phyloP scores from a whole-genome alignment of 306 rosid species.

The Cucurbita moschata region DNA sequence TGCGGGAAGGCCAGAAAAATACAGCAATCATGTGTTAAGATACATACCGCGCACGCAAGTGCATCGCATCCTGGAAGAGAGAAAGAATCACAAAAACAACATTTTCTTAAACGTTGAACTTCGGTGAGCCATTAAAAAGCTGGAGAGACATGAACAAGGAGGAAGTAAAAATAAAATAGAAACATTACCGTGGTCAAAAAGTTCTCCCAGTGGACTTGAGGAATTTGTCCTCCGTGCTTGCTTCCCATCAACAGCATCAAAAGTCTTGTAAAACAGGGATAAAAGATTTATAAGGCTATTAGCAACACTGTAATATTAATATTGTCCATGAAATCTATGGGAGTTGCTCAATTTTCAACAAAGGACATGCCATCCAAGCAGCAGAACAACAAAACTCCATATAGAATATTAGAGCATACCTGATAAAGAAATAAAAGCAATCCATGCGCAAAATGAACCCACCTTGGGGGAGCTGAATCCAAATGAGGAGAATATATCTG shows the following conservation, averaged over 20 bases:
- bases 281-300: not conserved
- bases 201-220: constrained; percentile 93
- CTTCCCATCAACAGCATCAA: constrained; percentile 98
- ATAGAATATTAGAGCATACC: constrained; percentile 23
- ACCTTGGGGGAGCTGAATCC: constrained; percentile 91
- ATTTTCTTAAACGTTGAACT: constrained; percentile 12
- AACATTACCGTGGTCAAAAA: constrained; percentile 80
- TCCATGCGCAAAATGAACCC: constrained; percentile 92
- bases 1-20: not conserved
- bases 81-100: constrained; percentile 8
- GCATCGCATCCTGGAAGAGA: constrained; percentile 91
- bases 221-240: constrained; percentile 97
- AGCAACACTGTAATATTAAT: not conserved
- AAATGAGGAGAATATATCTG: constrained; percentile 82
- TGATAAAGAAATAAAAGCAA: constrained; percentile 87
- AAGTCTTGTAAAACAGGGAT: constrained; percentile 38
- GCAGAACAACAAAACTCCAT: not conserved
- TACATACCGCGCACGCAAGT: constrained; percentile 89
- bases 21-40: not conserved
- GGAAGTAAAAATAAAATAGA: not conserved
- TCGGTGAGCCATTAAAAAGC: not conserved
- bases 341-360: not conserved
- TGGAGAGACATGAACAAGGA: not conserved
- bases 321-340: not conserved
- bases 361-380: not conserved